These are phyloP conservation scores for Boletus smithii DNA, from an alignment of 1,284 basidiomycete genomes.

Conservation along the genomic window DNA sequence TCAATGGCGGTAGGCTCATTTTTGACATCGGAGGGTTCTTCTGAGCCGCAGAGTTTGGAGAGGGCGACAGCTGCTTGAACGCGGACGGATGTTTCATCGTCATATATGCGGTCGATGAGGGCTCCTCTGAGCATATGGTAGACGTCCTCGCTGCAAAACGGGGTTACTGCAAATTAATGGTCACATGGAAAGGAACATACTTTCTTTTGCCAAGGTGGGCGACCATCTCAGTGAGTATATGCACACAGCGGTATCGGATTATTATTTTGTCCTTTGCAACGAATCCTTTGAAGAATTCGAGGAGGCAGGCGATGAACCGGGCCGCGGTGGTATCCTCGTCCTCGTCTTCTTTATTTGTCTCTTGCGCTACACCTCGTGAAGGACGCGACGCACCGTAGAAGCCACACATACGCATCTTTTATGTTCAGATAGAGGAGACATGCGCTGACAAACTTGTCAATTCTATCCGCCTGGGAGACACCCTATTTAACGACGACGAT, in stretches of 20 bases:
- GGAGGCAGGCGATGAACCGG: slow-evolving; percentile 70
- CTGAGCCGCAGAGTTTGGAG: no score
- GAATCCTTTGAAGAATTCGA: slow-evolving; percentile 83
- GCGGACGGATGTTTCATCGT: slow-evolving; percentile 84
- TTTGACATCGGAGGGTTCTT: slow-evolving; percentile 67
- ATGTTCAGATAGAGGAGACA: slow-evolving; percentile 80
- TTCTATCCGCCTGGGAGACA: slow-evolving; percentile 71
- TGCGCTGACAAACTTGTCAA: slow-evolving; percentile 81
- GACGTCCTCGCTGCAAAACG: slow-evolving; percentile 67
- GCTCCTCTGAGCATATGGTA: slow-evolving; percentile 66
- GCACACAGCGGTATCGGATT: slow-evolving; percentile 79
- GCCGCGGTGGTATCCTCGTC: slow-evolving; percentile 64
- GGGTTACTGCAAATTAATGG: neutral
- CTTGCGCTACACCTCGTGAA: slow-evolving; percentile 32
- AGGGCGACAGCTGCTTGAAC: slow-evolving; percentile 82
- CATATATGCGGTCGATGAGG: slow-evolving; percentile 73
- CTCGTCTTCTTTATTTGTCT: slow-evolving; percentile 37
- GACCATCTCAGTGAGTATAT: no score
- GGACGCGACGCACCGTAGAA: neutral
- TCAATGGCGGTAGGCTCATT: slow-evolving; percentile 66
- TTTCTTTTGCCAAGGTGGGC: no score
- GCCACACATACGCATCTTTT: slow-evolving; percentile 53
- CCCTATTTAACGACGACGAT: slow-evolving; percentile 85
- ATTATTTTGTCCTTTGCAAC: slow-evolving; percentile 88
- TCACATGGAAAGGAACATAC: slow-evolving; percentile 41